Evolutionary conservation across 768 basidiomycete genomes (phyloP), one percentile per base, ranked within the genome.

Genomic region (Amyloporia xantha): DNA sequence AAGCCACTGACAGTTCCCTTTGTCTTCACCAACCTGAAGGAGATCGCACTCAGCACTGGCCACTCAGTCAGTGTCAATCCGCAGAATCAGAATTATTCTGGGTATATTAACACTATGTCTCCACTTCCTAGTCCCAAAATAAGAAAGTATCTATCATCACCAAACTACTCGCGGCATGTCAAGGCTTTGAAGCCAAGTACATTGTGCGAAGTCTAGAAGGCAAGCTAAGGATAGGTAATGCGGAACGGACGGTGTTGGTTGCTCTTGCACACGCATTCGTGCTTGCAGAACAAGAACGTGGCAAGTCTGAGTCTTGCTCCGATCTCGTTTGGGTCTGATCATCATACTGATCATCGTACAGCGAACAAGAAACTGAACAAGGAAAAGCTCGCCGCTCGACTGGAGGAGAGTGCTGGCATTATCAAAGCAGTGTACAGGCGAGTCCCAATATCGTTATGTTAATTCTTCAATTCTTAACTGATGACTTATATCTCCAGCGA

Each of bases 91-190:
- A n/a, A n/a, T n/a, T n/a, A n/a, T n/a, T n/a, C n/a, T n/a, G n/a
- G n/a, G n/a, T n/a, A n/a, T n/a, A n/a, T n/a, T n/a, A n/a, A n/a
- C n/a, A n/a, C n/a, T n/a, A n/a, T n/a, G n/a, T n/a, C n/a, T n/a
- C n/a, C 42, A 20, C 15, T 48, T 48, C 25, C 11, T 27, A 96
- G 90, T 94, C 94, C 0, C 94, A 97, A 80, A 77, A 77, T 39
- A 93, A 91, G 71, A 99, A 99, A 63, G 91, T 96, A 10, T 85
- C 86, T 0, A 88, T 95, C 52, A 93, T 99, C 62, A 95, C 91
- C 35, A 91, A 92, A 62, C 76, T 99, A 2, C 75, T 99, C 2
- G 93, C 94, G 2, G 84, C 91, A 1, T 98, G 94, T 63, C 85
- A 90, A 59, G 91, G 83, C 51, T 71, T 78, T 25, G 96, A 99